A percentile compares a stretch with the other conserved stretches of the same genome.
phyloP scores from a whole-genome alignment of 495 filamentous ascomycete species.

The Baudoinia panamericana region DNA sequence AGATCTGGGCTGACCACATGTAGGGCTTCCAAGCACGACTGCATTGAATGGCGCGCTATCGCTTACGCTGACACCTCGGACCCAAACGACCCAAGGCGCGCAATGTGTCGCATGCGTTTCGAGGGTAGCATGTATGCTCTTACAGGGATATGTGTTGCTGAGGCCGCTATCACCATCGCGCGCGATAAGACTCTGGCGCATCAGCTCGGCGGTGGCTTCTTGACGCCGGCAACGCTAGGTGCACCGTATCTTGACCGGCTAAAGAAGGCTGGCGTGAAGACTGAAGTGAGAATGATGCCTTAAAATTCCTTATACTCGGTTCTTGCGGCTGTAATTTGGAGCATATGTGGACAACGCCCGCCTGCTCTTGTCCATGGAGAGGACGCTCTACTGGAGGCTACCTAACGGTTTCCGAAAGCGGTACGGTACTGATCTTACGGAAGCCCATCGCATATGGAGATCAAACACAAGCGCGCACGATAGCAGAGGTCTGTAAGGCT shows the following conservation, averaged over 20 bases:
- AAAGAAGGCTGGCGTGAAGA: slow-evolving; percentile 46
- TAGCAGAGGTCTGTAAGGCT: no score
- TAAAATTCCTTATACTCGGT: no score
- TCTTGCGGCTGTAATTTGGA: no score
- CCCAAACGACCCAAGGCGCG: slow-evolving; percentile 33
- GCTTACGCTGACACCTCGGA: slow-evolving; percentile 37
- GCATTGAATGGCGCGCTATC: slow-evolving; percentile 52
- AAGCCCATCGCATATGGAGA: no score
- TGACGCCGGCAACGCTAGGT: slow-evolving; percentile 74
- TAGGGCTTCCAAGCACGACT: slow-evolving; percentile 22
- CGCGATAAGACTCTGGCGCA: slow-evolving; percentile 45
- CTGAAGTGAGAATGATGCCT: slow-evolving; percentile 34
- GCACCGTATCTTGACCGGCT: slow-evolving; percentile 62
- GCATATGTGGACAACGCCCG: no score
- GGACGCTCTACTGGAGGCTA: no score
- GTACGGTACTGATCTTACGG: no score
- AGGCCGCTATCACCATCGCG: slow-evolving; percentile 61
- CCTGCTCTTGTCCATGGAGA: no score
- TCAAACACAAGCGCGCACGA: no score
- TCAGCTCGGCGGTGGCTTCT: slow-evolving; percentile 53
- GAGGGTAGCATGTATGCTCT: slow-evolving; percentile 54
- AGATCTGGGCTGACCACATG: not conserved
- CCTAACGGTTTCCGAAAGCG: no score
- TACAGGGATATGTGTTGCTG: slow-evolving; percentile 52
- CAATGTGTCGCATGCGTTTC: slow-evolving; percentile 45